Evolutionary conservation across 495 filamentous ascomycete genomes (phyloP), one percentile per base, ranked within the genome.

Genomic region (Hypoxylon trugodes): DNA sequence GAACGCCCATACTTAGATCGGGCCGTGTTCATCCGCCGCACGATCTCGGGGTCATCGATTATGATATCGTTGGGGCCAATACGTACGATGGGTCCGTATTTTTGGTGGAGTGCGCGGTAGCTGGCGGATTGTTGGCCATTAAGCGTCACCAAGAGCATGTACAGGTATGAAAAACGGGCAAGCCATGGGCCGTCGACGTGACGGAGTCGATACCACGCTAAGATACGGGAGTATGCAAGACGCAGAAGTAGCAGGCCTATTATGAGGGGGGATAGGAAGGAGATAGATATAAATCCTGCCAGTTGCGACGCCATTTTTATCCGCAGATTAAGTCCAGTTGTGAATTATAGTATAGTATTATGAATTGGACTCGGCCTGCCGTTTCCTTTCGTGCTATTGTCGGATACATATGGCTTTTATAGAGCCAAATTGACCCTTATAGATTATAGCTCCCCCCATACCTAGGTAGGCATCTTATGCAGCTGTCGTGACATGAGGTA

Each of bases 21-120:
- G 6, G 71, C 79, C 2, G 51, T 73, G 64, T 69, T 78, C 61
- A 76, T 74, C 41, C 69, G 72, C 7, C 56, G 36, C 32, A 81
- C 54, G 3, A 79, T 54, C 12, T 73, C 72, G 1, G 79, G 76
- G 61, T 80, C 79, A 24, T 49, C 51, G 6, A 73, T 77, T 28
- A 81, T 51, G 25, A 81, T 72, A 19, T 71, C 67, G 42, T 73
- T 60, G 5, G 74, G 77, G 0, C 66, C 74, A 40, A 81, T 74
- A 3, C 79, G 76, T 4, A 72, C 75, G 12, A 78, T 68, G 7
- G 68, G 55, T 9, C 74, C 76, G 30, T 72, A 69, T 24, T 69
- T 69, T 32, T 65, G 15, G 9, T 16, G 62, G 9, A 49, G 49
- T 13, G 32, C 28, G 32, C 60, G 53, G 43, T 69, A 58, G 16